Evolutionary conservation across 1,284 basidiomycete species (phyloP), one percentile per base, ranked within the genome.

Genomic region (Fistulina hepatica): DNA sequence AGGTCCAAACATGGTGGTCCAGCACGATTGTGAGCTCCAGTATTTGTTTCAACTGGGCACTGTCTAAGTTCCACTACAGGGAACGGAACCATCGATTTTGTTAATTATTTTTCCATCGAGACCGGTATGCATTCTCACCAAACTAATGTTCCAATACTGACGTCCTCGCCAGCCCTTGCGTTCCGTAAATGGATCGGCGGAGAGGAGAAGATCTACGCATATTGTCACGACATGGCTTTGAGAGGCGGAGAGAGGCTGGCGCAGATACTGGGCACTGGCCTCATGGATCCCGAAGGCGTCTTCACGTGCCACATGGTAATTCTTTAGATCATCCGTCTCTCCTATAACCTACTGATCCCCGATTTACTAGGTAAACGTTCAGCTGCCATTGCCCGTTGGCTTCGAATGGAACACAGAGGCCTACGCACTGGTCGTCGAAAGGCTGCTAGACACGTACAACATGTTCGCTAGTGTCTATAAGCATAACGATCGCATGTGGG

Each of bases 171-270:
- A 73, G 89, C 89, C 0, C 55, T 93, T 7, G 69, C 80, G 31
- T 93, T 91, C 61, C 71, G 90, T 19, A 52, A 73, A 35, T 81
- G 76, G 71, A 63, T 93, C 15, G 91, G 90, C 1, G 91, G 91
- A 2, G 91, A 94, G 58, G 61, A 70, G 12, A 70, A 70, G 40
- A 90, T 93, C 44, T 78, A 81, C 51, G 64, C 60, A 4, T 89
- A 93, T 56, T 86, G 76, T 49, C 80, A 80, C 50, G 54, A 66
- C 6, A 69, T 93, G 17, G 91, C 90, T 1, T 48, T 81, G 2
- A 60, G 69, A 37, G 91, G 88, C 13, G 88, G 84, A 0, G 67
- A 69, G 42, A 60, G 63, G 10, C 64, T 91, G 3, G 73, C 76
- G 0, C 67, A 77, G 44, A 56, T 79, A 3, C 58, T 88, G 22